Evolutionary conservation across 345 rosid species (phyloP).

Genomic region (Brassica rapa): DNA sequence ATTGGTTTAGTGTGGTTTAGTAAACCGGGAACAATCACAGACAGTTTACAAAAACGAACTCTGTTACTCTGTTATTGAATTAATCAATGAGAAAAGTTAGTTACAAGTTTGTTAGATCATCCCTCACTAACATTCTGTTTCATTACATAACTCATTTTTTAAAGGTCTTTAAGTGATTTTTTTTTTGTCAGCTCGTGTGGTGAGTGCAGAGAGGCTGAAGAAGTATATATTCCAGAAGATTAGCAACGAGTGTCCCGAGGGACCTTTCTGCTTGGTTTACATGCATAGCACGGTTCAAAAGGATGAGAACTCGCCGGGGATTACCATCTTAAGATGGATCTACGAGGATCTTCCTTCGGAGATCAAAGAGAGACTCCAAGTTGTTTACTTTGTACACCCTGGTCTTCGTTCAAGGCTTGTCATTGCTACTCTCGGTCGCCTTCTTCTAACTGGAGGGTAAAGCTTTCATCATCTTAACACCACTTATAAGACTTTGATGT

Average conservation of each 20-base stretch:
- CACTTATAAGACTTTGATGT: background rate
- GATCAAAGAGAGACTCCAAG: slow-evolving; percentile 78
- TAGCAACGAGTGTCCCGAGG: slow-evolving; percentile 70
- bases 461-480: background rate
- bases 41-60: background rate
- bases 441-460: slow-evolving; percentile 87
- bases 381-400: slow-evolving; percentile 81
- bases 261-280: slow-evolving; percentile 79
- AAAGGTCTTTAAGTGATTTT: background rate
- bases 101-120: background rate
- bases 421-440: slow-evolving; percentile 89
- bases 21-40: background rate
- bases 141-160: background rate
- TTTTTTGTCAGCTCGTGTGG: slow-evolving; percentile 67
- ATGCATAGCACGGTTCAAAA: slow-evolving; percentile 84
- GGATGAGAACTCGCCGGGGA: slow-evolving; percentile 83
- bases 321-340: slow-evolving; percentile 88
- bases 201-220: slow-evolving; percentile 77
- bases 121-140: background rate
- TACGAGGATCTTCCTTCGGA: slow-evolving; percentile 78
- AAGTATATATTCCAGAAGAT: slow-evolving; percentile 78
- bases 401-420: slow-evolving; percentile 84
- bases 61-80: background rate
- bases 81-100: background rate
- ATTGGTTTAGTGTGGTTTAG: background rate